Evolutionary conservation across 768 basidiomycete genomes (phyloP), one percentile per base, ranked within the genome.

Genomic region (Boletus tomentosulus): DNA sequence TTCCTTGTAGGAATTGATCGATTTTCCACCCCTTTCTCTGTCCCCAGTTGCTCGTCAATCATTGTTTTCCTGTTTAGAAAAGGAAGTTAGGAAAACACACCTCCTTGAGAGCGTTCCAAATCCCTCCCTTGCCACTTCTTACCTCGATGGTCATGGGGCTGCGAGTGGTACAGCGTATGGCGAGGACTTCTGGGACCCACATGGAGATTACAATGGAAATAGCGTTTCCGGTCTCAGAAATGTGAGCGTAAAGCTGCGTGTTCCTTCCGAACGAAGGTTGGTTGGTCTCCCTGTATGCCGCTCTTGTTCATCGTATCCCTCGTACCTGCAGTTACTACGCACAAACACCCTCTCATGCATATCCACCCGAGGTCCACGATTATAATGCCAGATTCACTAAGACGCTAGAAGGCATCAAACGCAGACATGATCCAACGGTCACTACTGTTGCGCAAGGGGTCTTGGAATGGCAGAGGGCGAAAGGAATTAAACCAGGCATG

Each of bases 371-470:
- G 64, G 83, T 99, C 0, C 86, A 86, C 60, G 93, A 96, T 60
- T 97, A 92, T 76, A 98, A 98, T 71, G 82, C 83, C 25, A 79
- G 83, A 11, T 98, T 99, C 75, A 99, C 97, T 4, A 86, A 86
- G 60, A 71, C 84, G 31, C 78, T 98, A 8, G 88, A 95, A 46
- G 75, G 83, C 25, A 95, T 99, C 78, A 99, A 99, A 76, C 83
- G 79, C 53, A 79, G 97, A 12, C 97, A 99, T 72, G 96, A 98
- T 65, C 96, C 96, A 0, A 98, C 97, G 0, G 97, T 98, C 11
- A 96, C 96, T 5, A 97, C 95, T 7, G 90, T 98, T 53, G 93
- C 92, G 0, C 94, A 96, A 71, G 96, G 96, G 45, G 89, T 99
- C 6, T 76, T 98, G 55, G 96, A 99, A 68, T 98, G 94, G 94